Percentiles rank a stretch among this genome's conserved stretches.
These are phyloP conservation scores for Kwoniella shandongensis DNA, from an alignment of 768 basidiomycete genomes.

Conservation along the genomic window DNA sequence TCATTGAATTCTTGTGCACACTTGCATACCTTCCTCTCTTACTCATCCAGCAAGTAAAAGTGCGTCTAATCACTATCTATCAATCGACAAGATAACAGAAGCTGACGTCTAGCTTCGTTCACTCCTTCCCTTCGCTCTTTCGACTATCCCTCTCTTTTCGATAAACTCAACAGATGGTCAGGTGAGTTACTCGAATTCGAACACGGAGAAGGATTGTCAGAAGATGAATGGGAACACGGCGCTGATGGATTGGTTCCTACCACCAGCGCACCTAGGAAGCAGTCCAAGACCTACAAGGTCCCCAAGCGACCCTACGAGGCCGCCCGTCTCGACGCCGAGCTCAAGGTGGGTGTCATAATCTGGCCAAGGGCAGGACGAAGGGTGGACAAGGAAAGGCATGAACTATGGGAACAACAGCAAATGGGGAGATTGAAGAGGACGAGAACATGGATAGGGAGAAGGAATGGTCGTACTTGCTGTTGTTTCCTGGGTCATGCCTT, in stretches of 20 bases:
- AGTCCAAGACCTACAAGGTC: slow-evolving; percentile 77
- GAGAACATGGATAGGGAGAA: neutral
- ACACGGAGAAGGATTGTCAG: neutral
- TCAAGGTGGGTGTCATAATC: slow-evolving; percentile 69
- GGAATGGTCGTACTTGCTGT: too few relatives aligned
- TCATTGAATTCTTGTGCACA: neutral
- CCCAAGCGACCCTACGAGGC: slow-evolving; percentile 95
- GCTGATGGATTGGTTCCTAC: slow-evolving; percentile 3
- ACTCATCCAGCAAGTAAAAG: slow-evolving; percentile 34
- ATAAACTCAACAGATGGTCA: slow-evolving; percentile 28
- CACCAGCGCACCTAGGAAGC: slow-evolving; percentile 51
- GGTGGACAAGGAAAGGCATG: slow-evolving; percentile 1
- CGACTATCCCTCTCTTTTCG: neutral
- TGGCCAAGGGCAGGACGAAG: neutral
- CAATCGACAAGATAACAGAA: neutral
- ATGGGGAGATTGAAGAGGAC: neutral
- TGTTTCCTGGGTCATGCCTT: slow-evolving; percentile 1
- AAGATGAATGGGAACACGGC: neutral
- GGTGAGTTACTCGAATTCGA: slow-evolving; percentile 8
- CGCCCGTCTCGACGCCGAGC: slow-evolving; percentile 97
- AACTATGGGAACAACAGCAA: neutral
- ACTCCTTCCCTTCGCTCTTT: neutral
- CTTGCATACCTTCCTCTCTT: neutral
- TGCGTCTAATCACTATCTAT: slow-evolving; percentile 11
- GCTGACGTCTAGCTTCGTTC: slow-evolving; percentile 10